These are phyloP conservation scores for Scopulariopsis brevicaulis DNA, from an alignment of 2,329 filamentous ascomycete genomes.

Conservation along the genomic window DNA sequence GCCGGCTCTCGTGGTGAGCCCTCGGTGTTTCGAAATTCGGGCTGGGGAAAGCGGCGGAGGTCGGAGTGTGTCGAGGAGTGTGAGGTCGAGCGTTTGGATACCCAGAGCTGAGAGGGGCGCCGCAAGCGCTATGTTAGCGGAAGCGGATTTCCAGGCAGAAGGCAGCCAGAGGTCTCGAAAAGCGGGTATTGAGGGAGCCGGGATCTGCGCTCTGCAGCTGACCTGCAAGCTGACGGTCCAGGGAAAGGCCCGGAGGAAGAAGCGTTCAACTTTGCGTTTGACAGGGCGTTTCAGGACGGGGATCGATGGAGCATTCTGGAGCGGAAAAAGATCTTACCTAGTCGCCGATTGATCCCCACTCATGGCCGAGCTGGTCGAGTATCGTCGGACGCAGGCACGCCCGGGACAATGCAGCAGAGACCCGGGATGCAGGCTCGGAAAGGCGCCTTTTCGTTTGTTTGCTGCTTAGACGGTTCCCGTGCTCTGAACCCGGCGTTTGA, in stretches of 20 bases:
- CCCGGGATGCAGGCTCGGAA: neutral
- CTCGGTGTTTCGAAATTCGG: conserved; percentile 47
- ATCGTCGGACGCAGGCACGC: neutral
- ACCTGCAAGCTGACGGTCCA: conserved; percentile 1
- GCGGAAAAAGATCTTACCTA: conserved; percentile 1
- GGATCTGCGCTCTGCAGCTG: conserved; percentile 1
- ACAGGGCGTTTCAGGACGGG: conserved; percentile 1
- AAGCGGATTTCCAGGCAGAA: conserved; percentile 1
- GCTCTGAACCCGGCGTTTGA: neutral
- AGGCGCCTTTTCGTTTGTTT: neutral
- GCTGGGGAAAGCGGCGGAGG: conserved; percentile 38
- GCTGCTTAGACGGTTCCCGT: neutral
- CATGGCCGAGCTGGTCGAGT: conserved; percentile 2
- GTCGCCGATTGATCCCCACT: conserved; percentile 4
- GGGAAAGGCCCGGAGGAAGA: neutral
- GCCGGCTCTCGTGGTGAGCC: conserved; percentile 19
- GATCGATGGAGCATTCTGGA: neutral
- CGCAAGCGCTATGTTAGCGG: conserved; percentile 7
- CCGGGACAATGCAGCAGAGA: neutral
- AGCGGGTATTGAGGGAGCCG: neutral
- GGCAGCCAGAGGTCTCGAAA: conserved; percentile 4
- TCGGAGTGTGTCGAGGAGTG: conserved; percentile 47
- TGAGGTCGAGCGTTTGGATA: conserved; percentile 49
- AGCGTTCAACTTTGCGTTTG: neutral
- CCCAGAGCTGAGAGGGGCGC: conserved; percentile 41